Base-by-base conservation (phyloP, 345 rosid genomes). In the Reutealis trisperma region DNA sequence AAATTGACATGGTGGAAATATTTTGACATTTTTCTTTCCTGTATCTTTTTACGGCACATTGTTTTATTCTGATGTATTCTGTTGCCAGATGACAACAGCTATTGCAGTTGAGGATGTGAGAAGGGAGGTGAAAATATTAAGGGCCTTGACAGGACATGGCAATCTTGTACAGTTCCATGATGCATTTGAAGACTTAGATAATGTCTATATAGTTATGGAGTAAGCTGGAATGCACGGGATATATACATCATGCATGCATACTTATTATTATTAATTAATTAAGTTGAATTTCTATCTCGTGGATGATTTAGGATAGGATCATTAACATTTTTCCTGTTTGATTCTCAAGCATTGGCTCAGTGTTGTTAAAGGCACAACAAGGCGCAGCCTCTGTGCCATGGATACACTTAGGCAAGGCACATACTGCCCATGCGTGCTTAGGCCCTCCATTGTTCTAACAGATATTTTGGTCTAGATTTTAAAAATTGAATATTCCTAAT, bases 51-150 rank as follows among this genome's bases (percentile, higher is more conserved):
- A 44, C 16, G 2, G 44, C 49, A 57, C 67, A 60, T 68, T 57
- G 27, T 64, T 63, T 71, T 54, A 73, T 65, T 63, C 16, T 70
- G n/a, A 58, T 76, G 51, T 67, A 44, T 76, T 77, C 55, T 58
- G 8, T 80, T 81, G 80, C 63, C 89, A 96, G 99, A 93, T 96
- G 98, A 91, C 98, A 47, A 91, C 97, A 75, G 92, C 99, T 67
- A 96, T 96, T 80, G 92, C 99, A 45, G 81, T 96, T 67, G 98
- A 96, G 83, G 99, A 93, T 86, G 99, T 93, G 76, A 88, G 99
- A 85, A 92, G 99, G 84, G 98, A 96, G 87, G 98, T 96, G 78
- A 93, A 92, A 71, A 89, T 96, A 78, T 82, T 96, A 70, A 90
- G 83, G 80, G 94, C 93, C 71, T 87, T 96, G 84, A 82, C 93